Percentiles rank a stretch among this genome's conserved stretches.
Conservation (phyloP, 2,329 filamentous ascomycete species). For the Cladosporium sp. region DNA sequence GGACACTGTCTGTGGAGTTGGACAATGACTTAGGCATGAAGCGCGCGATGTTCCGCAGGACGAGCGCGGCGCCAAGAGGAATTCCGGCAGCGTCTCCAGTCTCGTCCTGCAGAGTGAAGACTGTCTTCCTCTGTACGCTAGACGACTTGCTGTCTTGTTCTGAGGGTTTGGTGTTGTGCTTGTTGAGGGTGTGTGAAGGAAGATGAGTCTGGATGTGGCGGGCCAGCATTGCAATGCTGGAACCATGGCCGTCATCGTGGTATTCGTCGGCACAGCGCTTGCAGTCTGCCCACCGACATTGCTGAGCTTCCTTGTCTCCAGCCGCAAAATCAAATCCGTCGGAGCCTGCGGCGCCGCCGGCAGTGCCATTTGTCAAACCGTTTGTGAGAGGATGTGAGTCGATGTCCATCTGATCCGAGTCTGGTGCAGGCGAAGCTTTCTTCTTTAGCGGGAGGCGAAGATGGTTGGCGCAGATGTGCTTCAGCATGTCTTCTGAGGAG, state of each 20-base stretch:
- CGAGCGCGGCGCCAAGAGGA: conserved; percentile 69
- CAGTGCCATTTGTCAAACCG: conserved; percentile 17
- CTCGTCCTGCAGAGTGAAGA: conserved; percentile 45
- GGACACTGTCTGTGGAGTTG: conserved; percentile 10
- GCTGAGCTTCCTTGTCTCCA: conserved; percentile 38
- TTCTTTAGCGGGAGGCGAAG: conserved; percentile 49
- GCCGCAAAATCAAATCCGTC: conserved; percentile 25
- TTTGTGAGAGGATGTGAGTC: conserved; percentile 20
- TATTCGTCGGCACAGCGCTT: conserved; percentile 44
- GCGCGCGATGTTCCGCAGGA: conserved; percentile 69
- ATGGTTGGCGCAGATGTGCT: conserved; percentile 63
- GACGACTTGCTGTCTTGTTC: not conserved
- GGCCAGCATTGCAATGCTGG: conserved; percentile 24
- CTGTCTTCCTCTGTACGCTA: not conserved
- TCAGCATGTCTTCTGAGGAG: conserved; percentile 60
- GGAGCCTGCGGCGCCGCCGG: conserved; percentile 1
- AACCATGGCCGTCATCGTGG: conserved; percentile 6
- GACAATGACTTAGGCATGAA: conserved; percentile 31
- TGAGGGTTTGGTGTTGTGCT: conserved; percentile 15
- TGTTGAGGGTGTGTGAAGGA: conserved; percentile 32
- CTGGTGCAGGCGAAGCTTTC: conserved; percentile 31
- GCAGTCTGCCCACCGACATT: conserved; percentile 65
- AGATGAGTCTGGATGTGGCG: conserved; percentile 64
- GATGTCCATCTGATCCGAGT: conserved; percentile 44
- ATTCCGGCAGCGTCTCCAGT: conserved; percentile 62